phyloP scores from a whole-genome alignment of 805 yeast species.

The Saccharomycopsis fodiens region DNA sequence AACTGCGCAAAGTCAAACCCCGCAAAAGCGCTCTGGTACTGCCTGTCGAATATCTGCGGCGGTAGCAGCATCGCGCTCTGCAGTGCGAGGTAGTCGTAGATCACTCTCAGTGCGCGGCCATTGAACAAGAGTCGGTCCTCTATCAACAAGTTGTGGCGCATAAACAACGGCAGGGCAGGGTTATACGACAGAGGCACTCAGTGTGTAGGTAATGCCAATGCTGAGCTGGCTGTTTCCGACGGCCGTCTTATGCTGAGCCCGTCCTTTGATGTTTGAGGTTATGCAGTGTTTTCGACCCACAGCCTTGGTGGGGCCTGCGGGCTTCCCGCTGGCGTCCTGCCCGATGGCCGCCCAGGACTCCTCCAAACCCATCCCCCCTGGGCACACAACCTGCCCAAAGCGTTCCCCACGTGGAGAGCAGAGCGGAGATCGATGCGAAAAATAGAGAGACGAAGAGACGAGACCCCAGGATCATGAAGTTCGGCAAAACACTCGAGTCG shows the following conservation, averaged over 20 bases:
- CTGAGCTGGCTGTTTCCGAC: no score
- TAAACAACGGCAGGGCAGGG: no score
- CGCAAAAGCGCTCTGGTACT: not conserved
- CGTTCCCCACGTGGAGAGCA: not conserved
- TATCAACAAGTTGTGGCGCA: not conserved
- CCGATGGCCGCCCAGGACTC: no score
- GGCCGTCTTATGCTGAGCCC: no score
- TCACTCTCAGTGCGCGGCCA: not conserved
- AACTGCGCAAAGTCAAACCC: not conserved
- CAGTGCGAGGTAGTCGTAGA: not conserved
- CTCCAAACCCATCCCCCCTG: no score
- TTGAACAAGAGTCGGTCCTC: not conserved
- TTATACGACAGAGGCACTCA: no score
- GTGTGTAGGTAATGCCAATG: no score
- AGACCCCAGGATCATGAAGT: slow-evolving; percentile 50
- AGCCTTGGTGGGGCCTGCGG: no score
- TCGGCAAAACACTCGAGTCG: slow-evolving; percentile 91
- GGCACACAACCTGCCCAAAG: not conserved
- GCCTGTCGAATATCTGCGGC: not conserved
- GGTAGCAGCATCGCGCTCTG: not conserved
- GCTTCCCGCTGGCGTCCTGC: no score
- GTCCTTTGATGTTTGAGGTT: no score
- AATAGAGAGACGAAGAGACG: not conserved
- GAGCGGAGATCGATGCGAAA: not conserved
- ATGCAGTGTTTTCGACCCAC: no score